phyloP scores from a whole-genome alignment of 306 rosid genomes.

The Castanospermum australe region DNA sequence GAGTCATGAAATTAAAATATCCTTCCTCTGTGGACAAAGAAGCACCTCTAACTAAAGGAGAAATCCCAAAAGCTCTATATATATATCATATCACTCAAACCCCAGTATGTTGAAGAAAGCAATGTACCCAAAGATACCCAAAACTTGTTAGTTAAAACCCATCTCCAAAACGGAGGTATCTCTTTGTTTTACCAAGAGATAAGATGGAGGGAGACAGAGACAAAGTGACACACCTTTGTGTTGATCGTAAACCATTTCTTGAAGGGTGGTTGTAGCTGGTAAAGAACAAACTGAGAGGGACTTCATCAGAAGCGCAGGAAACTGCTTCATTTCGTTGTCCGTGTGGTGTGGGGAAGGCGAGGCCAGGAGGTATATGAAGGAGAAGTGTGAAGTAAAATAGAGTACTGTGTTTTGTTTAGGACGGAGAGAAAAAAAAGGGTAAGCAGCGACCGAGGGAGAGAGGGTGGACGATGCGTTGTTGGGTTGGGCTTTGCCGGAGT shows the following conservation, averaged over 20 bases:
- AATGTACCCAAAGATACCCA: not conserved
- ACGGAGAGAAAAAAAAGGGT: no score
- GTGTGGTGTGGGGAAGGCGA: not conserved
- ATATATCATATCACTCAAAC: not conserved
- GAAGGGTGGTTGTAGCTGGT: constrained; percentile 60
- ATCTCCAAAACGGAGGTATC: not conserved
- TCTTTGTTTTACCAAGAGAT: not conserved
- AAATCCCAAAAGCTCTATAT: not conserved
- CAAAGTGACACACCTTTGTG: constrained; percentile 54
- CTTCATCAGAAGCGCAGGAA: constrained; percentile 53
- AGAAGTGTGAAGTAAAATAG: no score
- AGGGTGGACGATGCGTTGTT: no score
- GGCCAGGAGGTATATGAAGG: no score
- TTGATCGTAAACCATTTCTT: constrained; percentile 54
- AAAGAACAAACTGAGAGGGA: constrained; percentile 52
- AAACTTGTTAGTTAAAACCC: not conserved
- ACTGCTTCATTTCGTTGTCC: constrained; percentile 50
- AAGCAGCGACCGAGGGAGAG: no score
- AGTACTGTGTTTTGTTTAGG: no score
- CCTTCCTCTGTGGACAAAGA: not conserved
- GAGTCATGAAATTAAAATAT: not conserved
- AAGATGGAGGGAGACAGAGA: not conserved
- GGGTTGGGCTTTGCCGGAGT: no score
- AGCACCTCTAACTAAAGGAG: not conserved
- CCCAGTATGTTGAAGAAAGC: not conserved